Evolutionary conservation across 192 early-diverging fungal genomes (phyloP).

Genomic region (Phlyctochytrium planicorne): DNA sequence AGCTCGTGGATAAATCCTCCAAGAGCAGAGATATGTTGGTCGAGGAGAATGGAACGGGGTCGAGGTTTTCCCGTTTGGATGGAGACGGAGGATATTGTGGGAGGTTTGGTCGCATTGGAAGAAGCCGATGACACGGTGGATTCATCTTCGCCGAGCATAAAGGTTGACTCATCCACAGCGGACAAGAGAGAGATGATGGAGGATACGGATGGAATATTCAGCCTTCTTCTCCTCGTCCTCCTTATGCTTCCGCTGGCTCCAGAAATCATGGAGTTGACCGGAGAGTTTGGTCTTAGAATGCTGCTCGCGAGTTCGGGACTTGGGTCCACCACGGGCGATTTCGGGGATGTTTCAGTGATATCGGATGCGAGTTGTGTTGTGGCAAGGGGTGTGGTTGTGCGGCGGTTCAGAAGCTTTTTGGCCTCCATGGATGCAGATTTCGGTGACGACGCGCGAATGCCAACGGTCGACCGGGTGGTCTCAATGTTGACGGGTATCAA

Average conservation of each 20-base stretch:
- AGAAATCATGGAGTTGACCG: neutral
- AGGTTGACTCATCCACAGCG: too few relatives aligned
- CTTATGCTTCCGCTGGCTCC: neutral
- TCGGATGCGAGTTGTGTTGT: too few relatives aligned
- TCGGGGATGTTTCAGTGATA: too few relatives aligned
- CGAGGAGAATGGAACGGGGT: neutral
- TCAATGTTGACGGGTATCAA: neutral
- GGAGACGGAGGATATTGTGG: too few relatives aligned
- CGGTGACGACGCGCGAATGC: neutral
- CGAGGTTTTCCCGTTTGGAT: neutral
- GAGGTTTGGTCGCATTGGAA: too few relatives aligned
- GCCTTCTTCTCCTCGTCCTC: neutral
- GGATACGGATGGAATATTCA: neutral
- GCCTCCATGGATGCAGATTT: constrained; percentile 6
- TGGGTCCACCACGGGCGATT: neutral
- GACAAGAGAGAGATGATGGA: too few relatives aligned
- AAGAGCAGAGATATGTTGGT: neutral
- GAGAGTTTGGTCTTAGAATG: neutral
- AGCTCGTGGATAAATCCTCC: constrained; percentile 5
- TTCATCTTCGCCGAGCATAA: too few relatives aligned
- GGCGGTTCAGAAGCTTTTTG: constrained; percentile 8
- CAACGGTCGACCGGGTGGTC: neutral
- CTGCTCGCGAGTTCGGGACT: neutral
- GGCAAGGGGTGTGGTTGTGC: neutral
- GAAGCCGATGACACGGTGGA: too few relatives aligned